Evolutionary conservation across 192 early-diverging fungal species (phyloP), one percentile per base, ranked within the genome.

Genomic region (Chytriomyces sp.): DNA sequence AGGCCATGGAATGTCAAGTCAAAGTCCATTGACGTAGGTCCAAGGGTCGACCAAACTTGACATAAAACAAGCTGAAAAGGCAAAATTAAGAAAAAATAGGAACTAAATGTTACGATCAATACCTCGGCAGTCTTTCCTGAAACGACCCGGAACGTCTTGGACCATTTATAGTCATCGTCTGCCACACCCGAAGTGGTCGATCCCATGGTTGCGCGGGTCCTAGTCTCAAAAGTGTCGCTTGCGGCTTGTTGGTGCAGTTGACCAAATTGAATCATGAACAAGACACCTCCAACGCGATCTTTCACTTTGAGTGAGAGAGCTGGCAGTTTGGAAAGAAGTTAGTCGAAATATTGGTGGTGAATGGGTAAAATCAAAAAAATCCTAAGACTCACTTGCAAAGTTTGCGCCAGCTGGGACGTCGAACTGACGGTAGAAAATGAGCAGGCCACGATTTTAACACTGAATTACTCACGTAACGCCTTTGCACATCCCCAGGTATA

Each of bases 1-100:
- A 96, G 83, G 31, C 93, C 93, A 65, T 90, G 89, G 80, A 98
- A 96, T 25, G 82, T 82, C 12, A 97, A 38, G n/a, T 86, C 81
- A 10, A 95, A 72, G 30, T 86, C 84, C 5, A 96, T 76, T 33
- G 78, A 75, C 67, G 93, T 90, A 10, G 80, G 72, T 32, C 87
- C 94, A 31, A 90, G 78, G 63, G 86, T 85, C 53, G 88, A 91
- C 96, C 97, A 99, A 78, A 92, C 94, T 75, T 95, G 94, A 2
- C 93, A 93, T 32, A 98, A 7, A 34, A 64, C 63, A 19, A 74
- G 38, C 55, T 73, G 39, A 34, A 26, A n/a, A n/a, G n/a, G n/a
- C n/a, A n/a, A n/a, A n/a, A n/a, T n/a, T n/a, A n/a, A n/a, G n/a
- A n/a, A n/a, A n/a, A n/a, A n/a, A n/a, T n/a, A n/a, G n/a, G n/a